Base-by-base conservation (phyloP, 2,329 filamentous ascomycete species). In the Chrysoporthe deuterocubensis region DNA sequence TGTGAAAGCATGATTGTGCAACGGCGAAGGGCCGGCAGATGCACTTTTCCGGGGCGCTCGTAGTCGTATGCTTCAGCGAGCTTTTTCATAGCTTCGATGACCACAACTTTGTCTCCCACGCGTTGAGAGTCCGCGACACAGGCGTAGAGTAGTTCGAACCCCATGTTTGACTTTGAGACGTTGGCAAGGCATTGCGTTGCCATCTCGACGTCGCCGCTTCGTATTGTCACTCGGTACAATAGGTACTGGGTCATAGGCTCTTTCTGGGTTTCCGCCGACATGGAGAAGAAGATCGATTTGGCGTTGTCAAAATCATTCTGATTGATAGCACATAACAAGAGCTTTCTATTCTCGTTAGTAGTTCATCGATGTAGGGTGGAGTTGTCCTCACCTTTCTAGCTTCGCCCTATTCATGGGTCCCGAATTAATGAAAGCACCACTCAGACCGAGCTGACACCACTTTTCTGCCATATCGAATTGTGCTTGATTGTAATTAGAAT, bases 81-180 rank as follows among this genome's bases (percentile, higher is more conserved):
- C 67, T 84, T 82, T 71, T 87, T 86, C 59, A 94, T 76, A 13
- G 87, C 85, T 42, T 82, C 76, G 14, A 90, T 79, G 1, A 89
- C 86, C 70, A 90, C 87, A 0, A 81, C 70, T 62, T 85, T 89
- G 69, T 93, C 87, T 0, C 89, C 87, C 0, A 81, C 81, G 70
- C 88, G 82, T 62, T 94, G 89, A 2, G 93, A 91, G 76, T 96
- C 93, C 40, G 93, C 80, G 32, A 93, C 87, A 73, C 94, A 97
- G 1, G 93, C 92, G 71, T 94, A 93, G 0, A 97, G 81, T 56
- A 93, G 86, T 16, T 88, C 87, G 0, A 69, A 46, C 26, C 83
- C 81, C 44, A 89, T 85, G 32, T 85, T 83, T 7, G 81, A 76
- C n/a, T 82, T 82, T 66, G 83, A 85, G 37, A 97, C 80, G 2